Evolutionary conservation across 257 asterid species (phyloP).

Genomic region (Marsdenia floribunda): DNA sequence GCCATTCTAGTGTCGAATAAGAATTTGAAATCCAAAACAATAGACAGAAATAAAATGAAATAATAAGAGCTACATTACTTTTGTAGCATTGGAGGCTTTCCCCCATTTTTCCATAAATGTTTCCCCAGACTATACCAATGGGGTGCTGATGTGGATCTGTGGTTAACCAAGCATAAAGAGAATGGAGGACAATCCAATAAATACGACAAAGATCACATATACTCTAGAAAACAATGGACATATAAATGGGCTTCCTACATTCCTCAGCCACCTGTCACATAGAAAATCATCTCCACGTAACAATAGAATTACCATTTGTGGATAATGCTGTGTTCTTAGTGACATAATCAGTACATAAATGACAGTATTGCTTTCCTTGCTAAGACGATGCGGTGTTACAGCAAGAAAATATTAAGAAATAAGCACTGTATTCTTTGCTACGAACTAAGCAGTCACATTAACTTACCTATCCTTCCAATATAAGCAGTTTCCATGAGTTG

Average conservation of each 20-base stretch:
- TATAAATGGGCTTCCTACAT: background rate
- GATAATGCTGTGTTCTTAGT: background rate
- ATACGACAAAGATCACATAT: background rate
- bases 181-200: too few relatives aligned
- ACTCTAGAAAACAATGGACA: background rate
- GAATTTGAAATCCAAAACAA: background rate
- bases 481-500: slow-evolving; percentile 47
- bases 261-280: background rate
- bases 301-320: background rate
- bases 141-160: too few relatives aligned
- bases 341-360: background rate
- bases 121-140: too few relatives aligned
- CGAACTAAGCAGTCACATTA: background rate
- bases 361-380: background rate
- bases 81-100: too few relatives aligned
- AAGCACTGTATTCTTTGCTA: background rate
- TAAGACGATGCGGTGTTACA: background rate
- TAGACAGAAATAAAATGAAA: background rate
- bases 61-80: background rate
- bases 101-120: too few relatives aligned
- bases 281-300: background rate
- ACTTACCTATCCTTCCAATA: slow-evolving; percentile 39
- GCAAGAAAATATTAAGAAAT: background rate
- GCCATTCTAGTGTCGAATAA: background rate
- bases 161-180: too few relatives aligned